phyloP scores from a whole-genome alignment of 768 basidiomycete genomes.

The Mrakia blollopis region DNA sequence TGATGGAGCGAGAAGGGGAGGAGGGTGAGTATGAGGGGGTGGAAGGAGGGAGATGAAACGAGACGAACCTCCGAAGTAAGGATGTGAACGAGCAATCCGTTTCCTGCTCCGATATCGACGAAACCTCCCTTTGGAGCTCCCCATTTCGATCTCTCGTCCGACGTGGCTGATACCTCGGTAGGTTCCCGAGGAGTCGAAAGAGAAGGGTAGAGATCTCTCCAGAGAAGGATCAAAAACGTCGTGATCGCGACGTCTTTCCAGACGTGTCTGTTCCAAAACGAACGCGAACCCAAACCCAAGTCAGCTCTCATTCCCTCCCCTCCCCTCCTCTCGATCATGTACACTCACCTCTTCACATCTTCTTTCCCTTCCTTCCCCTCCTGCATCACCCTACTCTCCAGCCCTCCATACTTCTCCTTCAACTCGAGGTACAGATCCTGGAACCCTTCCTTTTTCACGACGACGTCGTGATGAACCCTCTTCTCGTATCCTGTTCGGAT shows the following conservation, averaged over 20 bases:
- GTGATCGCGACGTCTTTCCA: slow-evolving; percentile 87
- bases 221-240: slow-evolving; percentile 83
- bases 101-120: slow-evolving; percentile 89
- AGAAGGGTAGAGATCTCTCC: slow-evolving; percentile 65
- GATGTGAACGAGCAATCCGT: slow-evolving; percentile 86
- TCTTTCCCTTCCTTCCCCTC: slow-evolving; percentile 31
- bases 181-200: not conserved
- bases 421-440: slow-evolving; percentile 86
- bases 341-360: slow-evolving; percentile 43
- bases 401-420: slow-evolving; percentile 74
- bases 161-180: not conserved
- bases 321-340: not conserved
- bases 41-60: not conserved
- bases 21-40: too few species aligned
- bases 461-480: slow-evolving; percentile 71
- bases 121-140: slow-evolving; percentile 78
- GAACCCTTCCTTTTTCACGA: slow-evolving; percentile 70
- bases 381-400: slow-evolving; percentile 44
- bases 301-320: not conserved
- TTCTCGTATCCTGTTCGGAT: slow-evolving; percentile 76
- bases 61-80: slow-evolving; percentile 57
- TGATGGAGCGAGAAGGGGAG: slow-evolving; percentile 30
- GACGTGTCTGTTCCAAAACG: slow-evolving; percentile 38
- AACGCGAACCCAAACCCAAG: slow-evolving; percentile 18
- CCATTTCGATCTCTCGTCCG: slow-evolving; percentile 55